These are phyloP conservation scores for Vitis rupestris DNA, from an alignment of 164 flowering plant genomes.

Conservation along the genomic window DNA sequence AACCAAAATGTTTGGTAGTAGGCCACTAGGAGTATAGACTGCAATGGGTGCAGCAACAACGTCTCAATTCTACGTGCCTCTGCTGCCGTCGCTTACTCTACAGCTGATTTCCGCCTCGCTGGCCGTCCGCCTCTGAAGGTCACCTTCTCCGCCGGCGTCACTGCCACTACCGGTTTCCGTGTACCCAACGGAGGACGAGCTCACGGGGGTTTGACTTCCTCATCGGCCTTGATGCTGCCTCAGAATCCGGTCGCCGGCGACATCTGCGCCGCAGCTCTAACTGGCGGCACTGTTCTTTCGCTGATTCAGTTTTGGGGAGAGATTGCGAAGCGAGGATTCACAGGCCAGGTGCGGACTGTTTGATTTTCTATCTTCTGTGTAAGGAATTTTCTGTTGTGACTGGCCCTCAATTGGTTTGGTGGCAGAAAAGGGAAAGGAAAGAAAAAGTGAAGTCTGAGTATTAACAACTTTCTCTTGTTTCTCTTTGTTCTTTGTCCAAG, in stretches of 20 bases:
- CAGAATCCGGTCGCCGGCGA: slow-evolving; percentile 44
- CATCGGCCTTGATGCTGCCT: slow-evolving; percentile 27
- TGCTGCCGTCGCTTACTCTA: too few relatives aligned
- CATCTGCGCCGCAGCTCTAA: slow-evolving; percentile 32
- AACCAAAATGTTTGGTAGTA: too few relatives aligned
- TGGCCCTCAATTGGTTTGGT: background rate
- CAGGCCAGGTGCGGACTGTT: slow-evolving; percentile 48
- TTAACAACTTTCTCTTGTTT: too few relatives aligned
- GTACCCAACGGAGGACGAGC: background rate
- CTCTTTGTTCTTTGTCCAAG: too few relatives aligned
- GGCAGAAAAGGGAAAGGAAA: background rate
- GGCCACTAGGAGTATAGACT: too few relatives aligned
- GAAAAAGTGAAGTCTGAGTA: too few relatives aligned
- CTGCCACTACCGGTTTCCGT: background rate
- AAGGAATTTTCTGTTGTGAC: too few relatives aligned
- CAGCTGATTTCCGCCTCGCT: too few relatives aligned
- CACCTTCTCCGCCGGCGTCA: background rate
- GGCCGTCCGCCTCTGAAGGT: too few relatives aligned
- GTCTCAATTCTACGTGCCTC: too few relatives aligned
- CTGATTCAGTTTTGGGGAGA: slow-evolving; percentile 59
- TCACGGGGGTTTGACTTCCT: slow-evolving; percentile 5
- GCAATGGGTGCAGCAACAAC: too few relatives aligned
- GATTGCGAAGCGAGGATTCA: slow-evolving; percentile 56
- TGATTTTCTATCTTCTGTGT: background rate
- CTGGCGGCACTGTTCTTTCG: slow-evolving; percentile 45